A percentile compares a stretch with the other conserved stretches of the same genome.
phyloP scores from a whole-genome alignment of 2,329 filamentous ascomycete species.

The Lachnellula occidentalis region DNA sequence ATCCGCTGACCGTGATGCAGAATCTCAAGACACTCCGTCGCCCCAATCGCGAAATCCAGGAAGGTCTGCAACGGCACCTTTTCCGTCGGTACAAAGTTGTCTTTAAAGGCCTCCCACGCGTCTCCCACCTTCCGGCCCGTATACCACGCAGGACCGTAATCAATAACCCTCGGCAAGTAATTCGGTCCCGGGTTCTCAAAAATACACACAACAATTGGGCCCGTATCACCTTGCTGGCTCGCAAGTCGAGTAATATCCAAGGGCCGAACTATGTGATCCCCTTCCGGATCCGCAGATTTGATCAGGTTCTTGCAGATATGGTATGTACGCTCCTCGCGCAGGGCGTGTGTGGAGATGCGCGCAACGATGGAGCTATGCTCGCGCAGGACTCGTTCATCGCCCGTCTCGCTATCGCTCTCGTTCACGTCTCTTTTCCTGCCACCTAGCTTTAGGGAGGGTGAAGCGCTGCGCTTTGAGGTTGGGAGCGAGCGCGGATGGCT shows the following conservation, averaged over 20 bases:
- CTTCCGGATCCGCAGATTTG: slow-evolving; percentile 64
- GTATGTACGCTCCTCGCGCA: slow-evolving; percentile 82
- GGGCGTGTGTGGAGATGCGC: slow-evolving; percentile 72
- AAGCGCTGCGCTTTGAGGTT: slow-evolving; percentile 5
- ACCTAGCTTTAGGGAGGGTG: neutral
- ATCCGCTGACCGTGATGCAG: slow-evolving; percentile 84
- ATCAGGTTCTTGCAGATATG: slow-evolving; percentile 73
- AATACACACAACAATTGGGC: slow-evolving; percentile 70
- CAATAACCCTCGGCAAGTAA: slow-evolving; percentile 62
- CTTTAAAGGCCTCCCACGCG: slow-evolving; percentile 28
- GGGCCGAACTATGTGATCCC: slow-evolving; percentile 72
- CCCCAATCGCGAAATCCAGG: slow-evolving; percentile 85
- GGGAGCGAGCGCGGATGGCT: slow-evolving; percentile 33
- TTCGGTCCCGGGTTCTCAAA: slow-evolving; percentile 76
- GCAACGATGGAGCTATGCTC: slow-evolving; percentile 56
- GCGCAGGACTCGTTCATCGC: slow-evolving; percentile 7
- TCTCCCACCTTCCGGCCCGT: slow-evolving; percentile 48
- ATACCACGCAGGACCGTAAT: slow-evolving; percentile 74
- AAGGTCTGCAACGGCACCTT: slow-evolving; percentile 70
- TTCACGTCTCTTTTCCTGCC: slow-evolving; percentile 5
- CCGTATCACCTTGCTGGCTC: slow-evolving; percentile 62
- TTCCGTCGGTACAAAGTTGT: slow-evolving; percentile 42
- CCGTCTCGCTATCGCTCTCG: slow-evolving; percentile 24
- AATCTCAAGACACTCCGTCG: slow-evolving; percentile 78
- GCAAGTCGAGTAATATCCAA: slow-evolving; percentile 72